phyloP scores from a whole-genome alignment of 1,284 basidiomycete species.

The Tilletia horrida region DNA sequence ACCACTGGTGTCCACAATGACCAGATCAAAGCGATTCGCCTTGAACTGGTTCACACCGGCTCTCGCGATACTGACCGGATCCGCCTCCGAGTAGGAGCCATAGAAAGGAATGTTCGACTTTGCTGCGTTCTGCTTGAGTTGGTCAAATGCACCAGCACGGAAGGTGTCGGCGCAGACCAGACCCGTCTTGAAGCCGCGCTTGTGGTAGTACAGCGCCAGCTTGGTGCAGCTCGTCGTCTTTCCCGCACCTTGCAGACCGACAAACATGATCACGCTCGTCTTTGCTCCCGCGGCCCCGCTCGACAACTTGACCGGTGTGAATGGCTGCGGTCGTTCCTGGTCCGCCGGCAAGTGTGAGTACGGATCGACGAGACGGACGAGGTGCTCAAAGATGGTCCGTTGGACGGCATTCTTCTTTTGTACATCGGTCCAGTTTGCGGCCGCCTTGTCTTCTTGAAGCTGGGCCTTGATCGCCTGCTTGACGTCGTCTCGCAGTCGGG shows the following conservation, averaged over 20 bases:
- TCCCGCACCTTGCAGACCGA: slow-evolving; percentile 73
- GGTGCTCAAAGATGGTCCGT: slow-evolving; percentile 85
- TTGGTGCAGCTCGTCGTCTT: slow-evolving; percentile 87
- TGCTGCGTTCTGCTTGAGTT: slow-evolving; percentile 83
- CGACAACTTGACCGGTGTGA: slow-evolving; percentile 79
- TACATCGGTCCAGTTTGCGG: slow-evolving; percentile 35
- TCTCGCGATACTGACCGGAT: slow-evolving; percentile 89
- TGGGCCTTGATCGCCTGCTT: slow-evolving; percentile 64
- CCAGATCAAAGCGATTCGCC: slow-evolving; percentile 95
- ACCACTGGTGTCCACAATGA: slow-evolving; percentile 97
- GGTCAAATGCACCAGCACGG: slow-evolving; percentile 98
- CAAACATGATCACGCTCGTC: slow-evolving; percentile 84
- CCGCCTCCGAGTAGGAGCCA: slow-evolving; percentile 97
- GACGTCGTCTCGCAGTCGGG: slow-evolving; percentile 79
- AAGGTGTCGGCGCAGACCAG: slow-evolving; percentile 99
- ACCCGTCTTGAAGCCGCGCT: slow-evolving; percentile 93
- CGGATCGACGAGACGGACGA: slow-evolving; percentile 93
- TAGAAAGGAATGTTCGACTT: slow-evolving; percentile 99
- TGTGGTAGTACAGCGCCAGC: slow-evolving; percentile 87
- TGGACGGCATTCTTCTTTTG: slow-evolving; percentile 51
- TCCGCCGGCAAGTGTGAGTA: slow-evolving; percentile 30
- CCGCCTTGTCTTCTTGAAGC: slow-evolving; percentile 46
- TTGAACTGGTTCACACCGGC: slow-evolving; percentile 96
- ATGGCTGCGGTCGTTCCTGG: slow-evolving; percentile 60
- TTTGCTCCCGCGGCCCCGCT: slow-evolving; percentile 61